Evolutionary conservation across 2,329 filamentous ascomycete genomes (phyloP).

Genomic region (Ampelomyces quisqualis): DNA sequence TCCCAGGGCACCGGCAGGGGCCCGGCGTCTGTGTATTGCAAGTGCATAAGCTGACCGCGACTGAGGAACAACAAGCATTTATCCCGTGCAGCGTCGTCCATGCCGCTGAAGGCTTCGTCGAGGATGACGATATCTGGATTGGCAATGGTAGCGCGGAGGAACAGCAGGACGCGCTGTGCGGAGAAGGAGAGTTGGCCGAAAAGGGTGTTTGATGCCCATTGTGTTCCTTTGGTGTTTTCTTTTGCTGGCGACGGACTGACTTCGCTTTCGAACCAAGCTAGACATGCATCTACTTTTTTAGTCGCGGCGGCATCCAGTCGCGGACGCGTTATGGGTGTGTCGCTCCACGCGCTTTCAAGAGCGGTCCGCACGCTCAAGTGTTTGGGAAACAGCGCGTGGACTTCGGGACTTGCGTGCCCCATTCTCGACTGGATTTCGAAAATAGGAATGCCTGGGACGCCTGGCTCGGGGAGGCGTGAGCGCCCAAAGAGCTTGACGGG

Average conservation of each 20-base stretch:
- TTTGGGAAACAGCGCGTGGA: constrained; percentile 89
- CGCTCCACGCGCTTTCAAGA: constrained; percentile 84
- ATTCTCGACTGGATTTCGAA: constrained; percentile 90
- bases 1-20: constrained; percentile 48
- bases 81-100: constrained; percentile 66
- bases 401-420: constrained; percentile 90
- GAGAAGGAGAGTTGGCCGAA: constrained; percentile 79
- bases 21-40: constrained; percentile 39
- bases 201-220: constrained; percentile 67
- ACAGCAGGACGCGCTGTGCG: constrained; percentile 79
- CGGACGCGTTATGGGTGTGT: constrained; percentile 76
- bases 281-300: constrained; percentile 64
- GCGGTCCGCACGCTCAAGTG: constrained; percentile 70
- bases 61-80: constrained; percentile 81
- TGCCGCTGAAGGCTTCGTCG: constrained; percentile 55
- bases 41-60: constrained; percentile 44
- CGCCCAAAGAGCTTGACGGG: constrained; percentile 85
- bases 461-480: constrained; percentile 72
- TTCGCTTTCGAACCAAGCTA: constrained; percentile 77
- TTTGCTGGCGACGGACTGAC: constrained; percentile 57
- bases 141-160: constrained; percentile 59
- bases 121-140: constrained; percentile 53
- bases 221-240: constrained; percentile 59
- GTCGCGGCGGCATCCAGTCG: constrained; percentile 60
- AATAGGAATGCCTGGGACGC: constrained; percentile 74